Percentiles rank a stretch among this genome's conserved stretches.
Evolutionary conservation across 495 filamentous ascomycete species (phyloP).

Genomic region (Podospora pseudopauciseta): DNA sequence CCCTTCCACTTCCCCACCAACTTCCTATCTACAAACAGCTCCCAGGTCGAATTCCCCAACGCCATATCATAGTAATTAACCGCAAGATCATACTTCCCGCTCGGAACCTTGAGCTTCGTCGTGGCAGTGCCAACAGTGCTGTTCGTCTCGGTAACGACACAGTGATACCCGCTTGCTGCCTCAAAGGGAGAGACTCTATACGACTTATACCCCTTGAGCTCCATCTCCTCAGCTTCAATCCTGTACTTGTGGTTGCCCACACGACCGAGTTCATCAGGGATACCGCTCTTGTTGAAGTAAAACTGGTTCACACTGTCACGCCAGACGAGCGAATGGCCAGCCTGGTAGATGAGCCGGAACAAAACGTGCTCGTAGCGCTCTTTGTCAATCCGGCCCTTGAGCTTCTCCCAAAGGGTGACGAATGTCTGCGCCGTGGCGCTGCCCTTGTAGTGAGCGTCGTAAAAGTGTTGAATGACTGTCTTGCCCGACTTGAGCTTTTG

Average conservation of each 20-base stretch:
- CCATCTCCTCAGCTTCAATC: conserved; percentile 64
- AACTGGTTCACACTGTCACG: conserved; percentile 61
- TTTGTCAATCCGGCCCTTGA: conserved; percentile 56
- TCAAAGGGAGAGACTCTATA: conserved; percentile 54
- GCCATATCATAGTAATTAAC: conserved; percentile 64
- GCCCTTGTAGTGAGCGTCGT: conserved; percentile 65
- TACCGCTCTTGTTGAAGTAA: conserved; percentile 57
- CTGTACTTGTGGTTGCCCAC: conserved; percentile 58
- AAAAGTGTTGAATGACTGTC: conserved; percentile 74
- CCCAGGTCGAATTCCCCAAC: conserved; percentile 46
- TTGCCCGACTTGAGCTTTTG: conserved; percentile 60
- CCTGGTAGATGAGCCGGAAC: conserved; percentile 58
- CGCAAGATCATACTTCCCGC: conserved; percentile 58
- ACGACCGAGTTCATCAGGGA: conserved; percentile 51
- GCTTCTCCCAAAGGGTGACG: conserved; percentile 48
- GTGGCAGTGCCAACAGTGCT: conserved; percentile 48
- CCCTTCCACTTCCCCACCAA: conserved; percentile 56
- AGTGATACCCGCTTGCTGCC: conserved; percentile 42
- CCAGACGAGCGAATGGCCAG: conserved; percentile 68
- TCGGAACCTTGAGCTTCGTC: conserved; percentile 44
- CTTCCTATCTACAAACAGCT: conserved; percentile 49
- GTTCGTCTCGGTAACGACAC: conserved; percentile 35
- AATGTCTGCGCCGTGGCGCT: conserved; percentile 59
- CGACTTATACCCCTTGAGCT: conserved; percentile 49
- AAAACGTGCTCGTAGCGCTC: conserved; percentile 58